Evolutionary conservation across 2,329 filamentous ascomycete species (phyloP).

Genomic region (Mycogone perniciosa): DNA sequence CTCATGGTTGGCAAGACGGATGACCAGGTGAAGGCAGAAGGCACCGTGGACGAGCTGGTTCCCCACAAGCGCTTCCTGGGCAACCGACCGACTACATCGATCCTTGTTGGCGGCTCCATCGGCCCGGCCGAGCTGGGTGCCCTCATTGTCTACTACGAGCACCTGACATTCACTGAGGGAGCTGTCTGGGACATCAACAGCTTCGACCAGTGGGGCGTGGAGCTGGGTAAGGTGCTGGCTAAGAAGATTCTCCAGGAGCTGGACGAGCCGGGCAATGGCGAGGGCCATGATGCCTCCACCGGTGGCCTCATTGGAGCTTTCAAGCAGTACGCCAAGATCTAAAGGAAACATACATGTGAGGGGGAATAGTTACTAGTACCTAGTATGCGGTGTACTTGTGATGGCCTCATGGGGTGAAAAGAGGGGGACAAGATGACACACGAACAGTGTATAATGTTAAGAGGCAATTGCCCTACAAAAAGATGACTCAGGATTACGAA

Average conservation of each 20-base stretch:
- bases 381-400: not conserved
- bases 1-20: conserved; percentile 87
- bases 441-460: too few species aligned
- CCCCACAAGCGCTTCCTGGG: conserved; percentile 99
- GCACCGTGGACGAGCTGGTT: conserved; percentile 66
- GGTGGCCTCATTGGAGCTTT: conserved; percentile 86
- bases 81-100: conserved; percentile 93
- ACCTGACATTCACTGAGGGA: conserved; percentile 95
- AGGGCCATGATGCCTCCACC: conserved; percentile 79
- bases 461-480: too few species aligned
- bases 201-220: conserved; percentile 99
- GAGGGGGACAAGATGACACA: too few species aligned
- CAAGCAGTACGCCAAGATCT: conserved; percentile 63
- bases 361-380: not conserved
- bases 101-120: conserved; percentile 83
- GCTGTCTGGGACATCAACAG: conserved; percentile 99
- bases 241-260: conserved; percentile 88
- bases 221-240: conserved; percentile 91
- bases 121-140: conserved; percentile 90
- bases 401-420: not conserved
- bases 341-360: conserved; percentile 19
- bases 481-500: too few species aligned
- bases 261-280: conserved; percentile 65
- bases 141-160: conserved; percentile 97
- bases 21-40: conserved; percentile 71